These are phyloP conservation scores for Amphicarpaea edgeworthii DNA, from an alignment of 306 rosid genomes.

Conservation along the genomic window DNA sequence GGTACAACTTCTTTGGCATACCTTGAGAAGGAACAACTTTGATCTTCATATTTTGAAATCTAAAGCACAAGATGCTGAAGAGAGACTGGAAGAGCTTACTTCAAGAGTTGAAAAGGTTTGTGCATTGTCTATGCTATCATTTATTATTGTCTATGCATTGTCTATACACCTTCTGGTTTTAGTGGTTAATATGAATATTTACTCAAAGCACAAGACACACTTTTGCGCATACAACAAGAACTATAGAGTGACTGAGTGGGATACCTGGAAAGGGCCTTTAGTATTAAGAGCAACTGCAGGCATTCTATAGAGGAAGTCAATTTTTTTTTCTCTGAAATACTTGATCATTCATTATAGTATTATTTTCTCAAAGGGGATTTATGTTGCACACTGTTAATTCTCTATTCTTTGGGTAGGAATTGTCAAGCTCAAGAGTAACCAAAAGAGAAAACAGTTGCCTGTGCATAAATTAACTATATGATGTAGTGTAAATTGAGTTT, in stretches of 20 bases:
- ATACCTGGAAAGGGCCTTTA: background rate
- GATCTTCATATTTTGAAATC: constrained; percentile 74
- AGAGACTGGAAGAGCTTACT: constrained; percentile 56
- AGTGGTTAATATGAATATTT: constrained; percentile 8
- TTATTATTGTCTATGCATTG: background rate
- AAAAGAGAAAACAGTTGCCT: constrained; percentile 10
- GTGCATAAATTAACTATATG: constrained; percentile 7
- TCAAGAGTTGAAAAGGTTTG: constrained; percentile 71
- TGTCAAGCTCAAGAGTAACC: constrained; percentile 8
- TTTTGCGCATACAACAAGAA: constrained; percentile 7
- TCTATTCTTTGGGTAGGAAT: constrained; percentile 22
- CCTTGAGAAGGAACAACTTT: constrained; percentile 77
- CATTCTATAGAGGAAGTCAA: background rate
- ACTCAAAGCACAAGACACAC: background rate
- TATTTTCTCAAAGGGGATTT: constrained; percentile 17
- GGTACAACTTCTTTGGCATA: constrained; percentile 84
- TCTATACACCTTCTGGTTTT: background rate
- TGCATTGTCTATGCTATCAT: constrained; percentile 20
- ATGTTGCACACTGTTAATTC: constrained; percentile 11
- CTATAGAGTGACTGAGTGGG: constrained; percentile 35
- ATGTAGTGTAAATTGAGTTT: constrained; percentile 4
- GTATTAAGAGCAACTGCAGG: background rate
- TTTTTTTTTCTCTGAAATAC: background rate
- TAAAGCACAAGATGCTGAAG: constrained; percentile 69
- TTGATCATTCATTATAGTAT: constrained; percentile 35